These are phyloP conservation scores for Talaromyces ruber DNA, from an alignment of 495 filamentous ascomycete genomes.

Conservation along the genomic window DNA sequence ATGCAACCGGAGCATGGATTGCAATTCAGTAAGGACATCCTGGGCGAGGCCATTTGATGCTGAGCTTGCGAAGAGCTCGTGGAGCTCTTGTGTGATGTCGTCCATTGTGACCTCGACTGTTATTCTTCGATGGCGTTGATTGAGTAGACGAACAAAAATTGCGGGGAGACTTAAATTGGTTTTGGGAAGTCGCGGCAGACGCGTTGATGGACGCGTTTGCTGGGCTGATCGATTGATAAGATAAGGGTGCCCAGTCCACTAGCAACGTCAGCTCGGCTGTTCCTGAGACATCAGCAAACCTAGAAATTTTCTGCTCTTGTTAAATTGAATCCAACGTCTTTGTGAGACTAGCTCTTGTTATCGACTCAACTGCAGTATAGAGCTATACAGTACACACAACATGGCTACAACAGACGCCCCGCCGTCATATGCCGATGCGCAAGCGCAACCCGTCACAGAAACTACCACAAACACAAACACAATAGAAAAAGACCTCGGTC, in stretches of 20 bases:
- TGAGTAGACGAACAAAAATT: background rate
- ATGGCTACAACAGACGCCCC: background rate
- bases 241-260: conserved; percentile 5
- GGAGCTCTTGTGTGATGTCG: conserved; percentile 46
- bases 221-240: background rate
- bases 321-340: background rate
- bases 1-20: conserved; percentile 77
- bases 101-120: no score
- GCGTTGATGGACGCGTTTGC: background rate
- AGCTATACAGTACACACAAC: background rate
- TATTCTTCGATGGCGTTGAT: background rate
- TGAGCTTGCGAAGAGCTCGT: conserved; percentile 54
- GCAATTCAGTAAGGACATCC: conserved; percentile 69
- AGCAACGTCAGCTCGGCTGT: background rate
- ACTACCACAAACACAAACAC: background rate
- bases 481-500: conserved; percentile 21
- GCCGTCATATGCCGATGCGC: background rate
- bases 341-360: background rate
- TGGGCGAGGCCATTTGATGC: conserved; percentile 50
- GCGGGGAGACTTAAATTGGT: conserved; percentile 1
- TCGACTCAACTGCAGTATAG: background rate
- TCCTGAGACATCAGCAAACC: background rate
- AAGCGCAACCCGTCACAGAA: conserved; percentile 6
- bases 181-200: background rate
- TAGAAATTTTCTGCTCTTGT: background rate